Evolutionary conservation across 106 monocot species (phyloP).

Genomic region (Platanthera guangdongensis): DNA sequence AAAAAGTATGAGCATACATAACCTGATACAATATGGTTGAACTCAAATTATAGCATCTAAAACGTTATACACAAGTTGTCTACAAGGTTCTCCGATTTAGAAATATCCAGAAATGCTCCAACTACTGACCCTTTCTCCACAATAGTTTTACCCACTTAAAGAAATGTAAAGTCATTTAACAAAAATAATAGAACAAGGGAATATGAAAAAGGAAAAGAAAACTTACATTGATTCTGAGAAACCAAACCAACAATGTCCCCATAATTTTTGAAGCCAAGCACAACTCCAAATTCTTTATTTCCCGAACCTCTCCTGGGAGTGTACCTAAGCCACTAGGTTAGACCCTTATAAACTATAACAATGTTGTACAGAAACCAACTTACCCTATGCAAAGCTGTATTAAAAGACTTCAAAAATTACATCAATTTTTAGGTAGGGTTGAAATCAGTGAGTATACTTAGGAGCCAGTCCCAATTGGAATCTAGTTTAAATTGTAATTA

Average conservation of each 20-base stretch:
- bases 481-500: too few relatives aligned
- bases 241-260: conserved; percentile 75
- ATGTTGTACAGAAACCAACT: too few relatives aligned
- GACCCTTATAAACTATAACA: too few relatives aligned
- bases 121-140: conserved; percentile 51
- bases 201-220: neutral
- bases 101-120: conserved; percentile 64
- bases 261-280: conserved; percentile 62
- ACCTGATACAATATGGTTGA: too few relatives aligned
- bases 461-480: too few relatives aligned
- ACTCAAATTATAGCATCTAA: too few relatives aligned
- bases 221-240: conserved; percentile 74
- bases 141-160: conserved; percentile 52
- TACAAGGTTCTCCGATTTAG: conserved; percentile 50
- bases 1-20: too few relatives aligned
- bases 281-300: conserved; percentile 71
- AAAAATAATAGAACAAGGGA: neutral
- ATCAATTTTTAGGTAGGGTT: too few relatives aligned
- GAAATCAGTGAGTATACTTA: too few relatives aligned
- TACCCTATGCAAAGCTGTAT: too few relatives aligned
- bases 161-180: conserved; percentile 1
- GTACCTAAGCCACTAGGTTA: conserved; percentile 7
- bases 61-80: too few relatives aligned
- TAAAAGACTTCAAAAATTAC: too few relatives aligned
- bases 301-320: conserved; percentile 69